phyloP scores from a whole-genome alignment of 2,329 filamentous ascomycete species.

The Metarhizium humberi region DNA sequence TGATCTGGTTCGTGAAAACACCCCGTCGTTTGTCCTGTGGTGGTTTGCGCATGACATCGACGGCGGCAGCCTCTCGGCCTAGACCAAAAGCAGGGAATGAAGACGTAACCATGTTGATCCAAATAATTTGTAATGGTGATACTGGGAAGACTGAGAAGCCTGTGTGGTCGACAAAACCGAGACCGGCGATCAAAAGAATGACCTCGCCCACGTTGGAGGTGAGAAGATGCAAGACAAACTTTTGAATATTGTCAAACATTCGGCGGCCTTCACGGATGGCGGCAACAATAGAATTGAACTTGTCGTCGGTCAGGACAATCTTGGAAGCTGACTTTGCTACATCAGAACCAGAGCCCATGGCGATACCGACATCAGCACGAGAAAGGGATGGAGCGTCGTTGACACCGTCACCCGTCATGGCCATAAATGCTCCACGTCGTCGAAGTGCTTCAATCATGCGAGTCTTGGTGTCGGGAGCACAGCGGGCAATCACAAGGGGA shows the following conservation, averaged over 20 bases:
- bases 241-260: conserved; percentile 85
- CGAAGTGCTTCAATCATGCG: conserved; percentile 86
- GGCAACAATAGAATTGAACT: conserved; percentile 78
- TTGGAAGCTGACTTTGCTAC: conserved; percentile 75
- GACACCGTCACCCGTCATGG: conserved; percentile 84
- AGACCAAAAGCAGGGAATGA: conserved; percentile 83
- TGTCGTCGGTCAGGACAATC: conserved; percentile 81
- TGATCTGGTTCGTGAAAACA: conserved; percentile 69
- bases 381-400: conserved; percentile 80
- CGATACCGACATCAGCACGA: conserved; percentile 75
- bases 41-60: conserved; percentile 70
- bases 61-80: conserved; percentile 65
- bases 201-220: conserved; percentile 80
- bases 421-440: conserved; percentile 64
- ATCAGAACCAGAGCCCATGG: conserved; percentile 82
- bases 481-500: conserved; percentile 74
- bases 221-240: conserved; percentile 73
- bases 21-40: conserved; percentile 61
- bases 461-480: conserved; percentile 78
- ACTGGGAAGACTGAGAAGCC: conserved; percentile 77
- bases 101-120: conserved; percentile 91
- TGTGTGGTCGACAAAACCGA: conserved; percentile 66
- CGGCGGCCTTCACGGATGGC: conserved; percentile 75
- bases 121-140: conserved; percentile 77
- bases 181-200: conserved; percentile 68